Base-by-base conservation (phyloP, 2,329 filamentous ascomycete genomes). In the Xylariales sp. region DNA sequence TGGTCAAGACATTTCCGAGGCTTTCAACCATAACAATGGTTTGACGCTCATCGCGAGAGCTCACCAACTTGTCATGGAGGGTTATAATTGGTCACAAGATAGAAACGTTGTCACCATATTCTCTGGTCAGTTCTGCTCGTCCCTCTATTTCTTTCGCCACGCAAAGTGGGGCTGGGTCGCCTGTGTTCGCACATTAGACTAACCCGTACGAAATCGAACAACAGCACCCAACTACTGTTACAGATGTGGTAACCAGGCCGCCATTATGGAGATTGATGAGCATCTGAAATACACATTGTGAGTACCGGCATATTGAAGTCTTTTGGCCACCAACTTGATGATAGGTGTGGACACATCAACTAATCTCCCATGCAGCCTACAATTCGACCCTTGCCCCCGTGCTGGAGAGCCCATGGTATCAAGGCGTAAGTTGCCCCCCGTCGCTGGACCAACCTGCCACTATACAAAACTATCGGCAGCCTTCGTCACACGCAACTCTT, bases 221-320 rank as follows among this genome's bases (percentile, higher is more conserved):
- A 31, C 39, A 81, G 86, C 86, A 38, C 86, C 86, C 47, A 91
- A 91, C 65, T 98, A 98, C 75, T 98, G 91, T 73, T 97, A 98
- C 76, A 81, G 93, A 63, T 98, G 93, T 61, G 93, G 93, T 60
- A 98, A 98, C 68, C 93, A 97, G 68, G 93, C 93, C 40, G 93
- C 93, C n/a, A 97, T 98, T 64, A 98, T 98, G 93, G 93, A 97
- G 69, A 98, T 98, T 65, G 93, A 97, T 51, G 93, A 98, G 70
- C 90, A 97, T 65, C 72, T 98, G 61, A 97, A 98, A 74, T 98
- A 97, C 69, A 97, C 93, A 58, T 97, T 98, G 91, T 96, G 78
- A 66, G 89, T 82, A 31, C 21, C 21, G 31, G n/a, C 24, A 15
- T 4, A n/a, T 13, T 5, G 16, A 27, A 11, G 21, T n/a, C 15